Evolutionary conservation across 371 early-diverging fungal genomes (phyloP), one percentile per base, ranked within the genome.

Genomic region (Batkoa obscura): DNA sequence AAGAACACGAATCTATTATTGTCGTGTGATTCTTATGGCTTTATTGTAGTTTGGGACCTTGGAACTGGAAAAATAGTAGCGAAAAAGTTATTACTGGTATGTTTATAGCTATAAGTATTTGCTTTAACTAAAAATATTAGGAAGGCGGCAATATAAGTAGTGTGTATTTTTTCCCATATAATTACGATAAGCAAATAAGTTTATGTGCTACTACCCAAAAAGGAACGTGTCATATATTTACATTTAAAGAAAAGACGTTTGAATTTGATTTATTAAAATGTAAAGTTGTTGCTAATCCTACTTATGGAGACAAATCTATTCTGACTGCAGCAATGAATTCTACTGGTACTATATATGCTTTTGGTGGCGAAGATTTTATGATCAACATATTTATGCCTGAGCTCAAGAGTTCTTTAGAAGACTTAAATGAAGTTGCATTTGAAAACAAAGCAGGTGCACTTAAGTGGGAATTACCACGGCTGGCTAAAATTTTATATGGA

Each of bases 311-410:
- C 23, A 23, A 32, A 12, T 15, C 9, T n/a, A 23, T 30, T 15
- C 31, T 12, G 23, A 23, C 23, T 23, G 48, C 48, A 6, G 15
- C 23, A 9, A 15, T 15, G 23, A 47, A 47, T 32, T 9, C 48
- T 47, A 47, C 48, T 30, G 48, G 48, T 32, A 47, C 48, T 32
- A 10, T 47, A 30, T 23, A 23, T 30, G 48, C 48, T 6, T 47
- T 23, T 47, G 48, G 48, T 12, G 48, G 48, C 9, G 48, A 47
- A 30, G 48, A 47, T 32, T 47, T 47, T 47, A 47, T 47, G 48
- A 47, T 47, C 31, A 23, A 47, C 48, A 47, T 47, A 10, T 4
- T 32, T n/a, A 15, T 23, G 48, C 48, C 48, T 30, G 31, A 4
- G n/a, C 48, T 47, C 8, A 47, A 47, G n/a, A 9, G 15, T 10